Evolutionary conservation across 306 rosid genomes (phyloP), one percentile per base, ranked within the genome.

Genomic region (Echinosophora koreensis): DNA sequence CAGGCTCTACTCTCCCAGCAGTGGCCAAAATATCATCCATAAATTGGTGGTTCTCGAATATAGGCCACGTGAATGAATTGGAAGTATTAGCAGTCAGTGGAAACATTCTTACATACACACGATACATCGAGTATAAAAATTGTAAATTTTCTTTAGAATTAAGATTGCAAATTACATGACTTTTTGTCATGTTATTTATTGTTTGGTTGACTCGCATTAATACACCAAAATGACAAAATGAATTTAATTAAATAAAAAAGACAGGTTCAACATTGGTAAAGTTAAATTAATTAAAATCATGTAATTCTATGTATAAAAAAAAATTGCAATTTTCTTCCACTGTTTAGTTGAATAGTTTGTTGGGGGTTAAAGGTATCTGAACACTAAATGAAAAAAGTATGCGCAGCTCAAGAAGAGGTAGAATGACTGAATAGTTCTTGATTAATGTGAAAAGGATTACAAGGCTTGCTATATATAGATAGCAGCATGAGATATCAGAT

Each of bases 1-100:
- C 63, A 78, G 88, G 71, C 79, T 77, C 89, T 80, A 81, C 58
- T 3, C 8, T 41, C 5, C 4, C 50, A 74, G 61, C 57, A 54
- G 82, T 9, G 59, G 87, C 86, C 88, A 57, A 83, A 85, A n/a
- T 65, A 73, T 83, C 71, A 84, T 88, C 92, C 73, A 49, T 79
- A 73, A n/a, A 39, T 66, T 41, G 8, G 74, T 73, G 88, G 61
- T 18, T 79, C 69, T 55, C 73, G 38, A 81, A 49, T 30, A 72
- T 14, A 54, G 67, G 22, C 56, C 77, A 44, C 58, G 13, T 47
- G 18, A 10, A 34, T 32, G 30, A 30, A 17, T 30, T 17, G 69
- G 18, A 18, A 34, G 63, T 50, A 6, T 62, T 30, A 58, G 34
- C 22, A 6, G 10, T 5, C 5, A 10, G 4, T 6, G 15, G 46